Evolutionary conservation across 495 filamentous ascomycete genomes (phyloP).

Genomic region (Chaetomium cochliodes): DNA sequence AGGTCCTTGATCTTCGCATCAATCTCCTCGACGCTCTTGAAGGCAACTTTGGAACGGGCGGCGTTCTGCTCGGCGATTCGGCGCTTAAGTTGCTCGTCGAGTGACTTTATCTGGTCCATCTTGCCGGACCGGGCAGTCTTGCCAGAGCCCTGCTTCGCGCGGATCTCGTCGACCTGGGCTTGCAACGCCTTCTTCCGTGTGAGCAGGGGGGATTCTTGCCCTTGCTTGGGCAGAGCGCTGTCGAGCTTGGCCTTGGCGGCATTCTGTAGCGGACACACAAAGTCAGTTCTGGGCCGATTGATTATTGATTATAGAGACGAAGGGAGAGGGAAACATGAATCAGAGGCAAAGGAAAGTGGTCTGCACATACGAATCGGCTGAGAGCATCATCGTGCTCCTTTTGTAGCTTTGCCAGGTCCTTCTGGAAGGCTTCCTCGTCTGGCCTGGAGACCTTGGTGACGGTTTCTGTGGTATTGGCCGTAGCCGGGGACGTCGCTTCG

Average conservation of each 20-base stretch:
- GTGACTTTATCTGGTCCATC: conserved; percentile 79
- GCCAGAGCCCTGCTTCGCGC: conserved; percentile 75
- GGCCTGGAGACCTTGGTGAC: conserved; percentile 67
- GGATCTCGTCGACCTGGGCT: conserved; percentile 67
- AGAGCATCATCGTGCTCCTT: conserved; percentile 75
- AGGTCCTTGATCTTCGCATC: conserved; percentile 76
- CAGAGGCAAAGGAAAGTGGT: neutral
- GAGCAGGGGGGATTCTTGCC: conserved; percentile 63
- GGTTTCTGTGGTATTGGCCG: conserved; percentile 49
- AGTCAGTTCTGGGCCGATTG: conserved; percentile 12
- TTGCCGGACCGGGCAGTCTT: conserved; percentile 73
- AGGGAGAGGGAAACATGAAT: neutral
- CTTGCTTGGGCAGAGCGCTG: conserved; percentile 61
- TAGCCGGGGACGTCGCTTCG: conserved; percentile 42
- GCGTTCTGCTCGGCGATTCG: conserved; percentile 82
- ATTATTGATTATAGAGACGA: neutral
- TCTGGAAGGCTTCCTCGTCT: conserved; percentile 68
- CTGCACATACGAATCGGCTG: conserved; percentile 69
- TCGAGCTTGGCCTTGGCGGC: conserved; percentile 83
- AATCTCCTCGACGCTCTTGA: conserved; percentile 83
- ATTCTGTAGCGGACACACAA: conserved; percentile 54
- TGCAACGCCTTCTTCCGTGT: conserved; percentile 76
- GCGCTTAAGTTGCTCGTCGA: conserved; percentile 78
- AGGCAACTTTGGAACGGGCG: conserved; percentile 69
- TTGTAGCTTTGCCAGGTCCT: conserved; percentile 69